These are phyloP conservation scores for Athelia psychrophila DNA, from an alignment of 1,284 basidiomycete species.

Conservation along the genomic window DNA sequence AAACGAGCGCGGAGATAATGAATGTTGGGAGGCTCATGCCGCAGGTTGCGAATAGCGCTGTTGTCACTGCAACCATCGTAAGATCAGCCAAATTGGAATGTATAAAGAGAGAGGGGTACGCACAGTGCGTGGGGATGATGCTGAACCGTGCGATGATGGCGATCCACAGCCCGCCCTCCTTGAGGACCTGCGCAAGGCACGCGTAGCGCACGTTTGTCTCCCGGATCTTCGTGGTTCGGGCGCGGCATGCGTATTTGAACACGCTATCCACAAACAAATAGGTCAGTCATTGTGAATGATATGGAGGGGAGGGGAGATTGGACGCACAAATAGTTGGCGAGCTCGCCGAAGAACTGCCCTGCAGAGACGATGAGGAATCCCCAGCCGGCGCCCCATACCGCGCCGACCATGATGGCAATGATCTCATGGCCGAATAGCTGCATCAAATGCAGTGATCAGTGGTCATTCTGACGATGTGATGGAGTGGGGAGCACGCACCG, in stretches of 20 bases:
- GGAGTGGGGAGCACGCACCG: constrained; percentile 27
- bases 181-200: constrained; percentile 59
- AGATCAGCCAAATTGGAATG: not conserved
- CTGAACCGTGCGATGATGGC: constrained; percentile 56
- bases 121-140: constrained; percentile 61
- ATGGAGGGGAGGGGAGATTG: not conserved
- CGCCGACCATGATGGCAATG: constrained; percentile 47
- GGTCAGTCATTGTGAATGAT: not conserved
- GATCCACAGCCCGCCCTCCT: constrained; percentile 68
- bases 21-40: constrained; percentile 63
- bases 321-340: constrained; percentile 50
- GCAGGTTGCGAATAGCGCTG: constrained; percentile 65
- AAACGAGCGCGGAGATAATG: constrained; percentile 53
- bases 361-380: constrained; percentile 34
- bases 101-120: constrained; percentile 10
- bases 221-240: constrained; percentile 55
- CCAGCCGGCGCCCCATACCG: constrained; percentile 33
- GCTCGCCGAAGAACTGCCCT: constrained; percentile 46
- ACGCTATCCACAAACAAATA: constrained; percentile 23
- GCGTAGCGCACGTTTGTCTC: constrained; percentile 56
- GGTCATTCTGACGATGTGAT: too few relatives aligned
- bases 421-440: constrained; percentile 55
- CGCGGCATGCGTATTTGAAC: constrained; percentile 43
- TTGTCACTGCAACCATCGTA: constrained; percentile 38
- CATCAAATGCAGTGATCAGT: not conserved